Base-by-base conservation (phyloP, 2,329 filamentous ascomycete species). In the Ceratocystis smalleyi region DNA sequence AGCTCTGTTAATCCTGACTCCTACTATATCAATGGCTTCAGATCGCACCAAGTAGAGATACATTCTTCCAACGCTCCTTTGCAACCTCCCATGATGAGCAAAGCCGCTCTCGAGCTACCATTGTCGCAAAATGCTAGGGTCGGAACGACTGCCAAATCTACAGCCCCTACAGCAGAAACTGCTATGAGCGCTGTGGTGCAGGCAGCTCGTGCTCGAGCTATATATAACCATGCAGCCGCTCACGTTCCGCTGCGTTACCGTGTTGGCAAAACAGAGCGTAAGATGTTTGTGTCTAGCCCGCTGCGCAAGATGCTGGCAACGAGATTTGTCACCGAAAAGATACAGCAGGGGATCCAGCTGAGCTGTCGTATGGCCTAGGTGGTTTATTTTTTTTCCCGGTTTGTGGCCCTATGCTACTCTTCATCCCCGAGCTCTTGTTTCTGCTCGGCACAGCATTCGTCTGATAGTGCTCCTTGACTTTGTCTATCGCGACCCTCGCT, bases 221-320 rank as follows among this genome's bases (percentile, higher is more conserved):
- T 15, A 12, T 57, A 57, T 17, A 57, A 57, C 17, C 27, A 35
- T 32, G 54, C 54, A 4, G 54, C 30, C 12, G 8, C 30, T 7
- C 54, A 57, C n/a, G 24, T 57, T 6, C 54, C 54, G 27, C 15
- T 32, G 24, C 54, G 54, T 17, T n/a, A 32, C 54, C 54, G 54
- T 3, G 6, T 57, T 24, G 54, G 54, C 24, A 57, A 57, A 30
- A n/a, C 54, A n/a, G 54, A 57, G 24, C 54, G 54, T 1, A 57
- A 57, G 54, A 57, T 57, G 54, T 30, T 32, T 32, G 54, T 57
- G 17, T 57, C 54, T 22, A 57, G 54, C 8, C 54, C 54, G 17
- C 24, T 57, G 30, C 54, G 54, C 54, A 57, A 57, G 54, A 57
- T 57, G 54, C 10, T 57, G 30, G 54, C 54, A 17, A 35, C 54